Conservation (phyloP, 805 yeast genomes). For the Yamadazyma laniorum region DNA sequence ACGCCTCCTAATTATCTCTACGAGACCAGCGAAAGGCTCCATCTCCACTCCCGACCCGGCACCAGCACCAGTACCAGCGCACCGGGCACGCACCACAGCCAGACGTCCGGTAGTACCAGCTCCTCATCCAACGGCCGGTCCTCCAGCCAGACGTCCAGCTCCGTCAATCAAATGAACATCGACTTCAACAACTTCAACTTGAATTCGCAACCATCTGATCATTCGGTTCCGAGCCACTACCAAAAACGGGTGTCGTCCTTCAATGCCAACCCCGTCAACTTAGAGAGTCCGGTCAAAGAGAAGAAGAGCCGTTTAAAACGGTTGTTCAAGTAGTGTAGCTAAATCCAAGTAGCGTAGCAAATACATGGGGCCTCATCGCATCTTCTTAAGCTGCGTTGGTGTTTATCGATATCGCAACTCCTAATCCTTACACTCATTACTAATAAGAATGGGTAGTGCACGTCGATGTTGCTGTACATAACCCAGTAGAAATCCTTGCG, state of each 20-base stretch:
- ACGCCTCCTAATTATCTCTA: slow-evolving; percentile 46
- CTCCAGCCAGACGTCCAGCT: slow-evolving; percentile 1
- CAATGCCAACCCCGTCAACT: slow-evolving; percentile 9
- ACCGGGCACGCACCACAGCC: not conserved
- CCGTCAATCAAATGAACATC: slow-evolving; percentile 11
- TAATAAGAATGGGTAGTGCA: too few relatives aligned
- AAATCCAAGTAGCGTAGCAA: not conserved
- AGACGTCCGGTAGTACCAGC: not conserved
- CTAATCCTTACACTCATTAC: too few relatives aligned
- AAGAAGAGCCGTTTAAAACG: slow-evolving; percentile 46
- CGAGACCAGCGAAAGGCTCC: slow-evolving; percentile 24
- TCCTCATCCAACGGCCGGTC: not conserved
- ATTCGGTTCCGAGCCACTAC: slow-evolving; percentile 24
- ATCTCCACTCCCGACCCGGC: slow-evolving; percentile 5
- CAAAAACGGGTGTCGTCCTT: slow-evolving; percentile 18
- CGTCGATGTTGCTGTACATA: too few relatives aligned
- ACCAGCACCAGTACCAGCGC: not conserved
- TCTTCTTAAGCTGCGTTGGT: too few relatives aligned
- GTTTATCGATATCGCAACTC: too few relatives aligned
- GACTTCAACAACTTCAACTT: slow-evolving; percentile 16
- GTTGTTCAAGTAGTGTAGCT: slow-evolving; percentile 32
- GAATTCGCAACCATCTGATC: slow-evolving; percentile 11
- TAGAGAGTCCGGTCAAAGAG: slow-evolving; percentile 9
- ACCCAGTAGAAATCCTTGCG: too few relatives aligned
- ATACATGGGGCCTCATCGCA: not conserved